A percentile compares a stretch with the other conserved stretches of the same genome.
These are phyloP conservation scores for Gamsiella multidivaricata DNA, from an alignment of 192 early-diverging fungal genomes.

Conservation along the genomic window DNA sequence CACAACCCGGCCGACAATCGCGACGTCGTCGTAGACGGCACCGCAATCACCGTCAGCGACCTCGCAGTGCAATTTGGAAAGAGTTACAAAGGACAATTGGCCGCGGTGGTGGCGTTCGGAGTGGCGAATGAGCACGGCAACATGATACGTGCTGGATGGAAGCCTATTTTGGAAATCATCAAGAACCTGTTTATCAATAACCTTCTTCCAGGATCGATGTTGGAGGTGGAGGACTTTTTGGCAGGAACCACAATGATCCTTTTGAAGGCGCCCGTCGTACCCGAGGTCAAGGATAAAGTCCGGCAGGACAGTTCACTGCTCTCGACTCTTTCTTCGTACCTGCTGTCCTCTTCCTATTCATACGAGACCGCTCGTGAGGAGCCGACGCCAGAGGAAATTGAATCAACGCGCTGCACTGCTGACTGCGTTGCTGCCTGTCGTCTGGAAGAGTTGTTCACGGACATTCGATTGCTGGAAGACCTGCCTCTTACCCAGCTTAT, in stretches of 20 bases:
- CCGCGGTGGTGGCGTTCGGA: constrained; percentile 88
- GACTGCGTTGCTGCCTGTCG: constrained; percentile 78
- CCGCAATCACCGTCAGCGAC: constrained; percentile 67
- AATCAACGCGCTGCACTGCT: constrained; percentile 69
- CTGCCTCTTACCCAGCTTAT: constrained; percentile 70
- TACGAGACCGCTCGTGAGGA: constrained; percentile 68
- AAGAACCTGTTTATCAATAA: constrained; percentile 85
- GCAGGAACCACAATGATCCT: constrained; percentile 74
- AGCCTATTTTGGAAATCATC: constrained; percentile 75
- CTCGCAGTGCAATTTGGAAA: constrained; percentile 87
- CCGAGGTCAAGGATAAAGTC: constrained; percentile 55
- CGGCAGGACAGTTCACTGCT: constrained; percentile 74
- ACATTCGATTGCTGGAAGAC: constrained; percentile 78
- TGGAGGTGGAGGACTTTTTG: constrained; percentile 81
- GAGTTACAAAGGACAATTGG: constrained; percentile 90
- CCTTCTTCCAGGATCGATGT: constrained; percentile 72
- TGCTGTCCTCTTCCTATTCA: constrained; percentile 70
- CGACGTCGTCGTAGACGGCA: constrained; percentile 57
- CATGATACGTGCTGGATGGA: constrained; percentile 76
- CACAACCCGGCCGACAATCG: constrained; percentile 62
- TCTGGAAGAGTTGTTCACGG: constrained; percentile 77
- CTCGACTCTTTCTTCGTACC: constrained; percentile 80
- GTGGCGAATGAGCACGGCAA: constrained; percentile 76
- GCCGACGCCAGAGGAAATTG: constrained; percentile 77
- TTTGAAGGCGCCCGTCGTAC: constrained; percentile 54